A percentile compares a stretch with the other conserved stretches of the same genome.
phyloP scores from a whole-genome alignment of 306 rosid genomes.

The Vicia faba region DNA sequence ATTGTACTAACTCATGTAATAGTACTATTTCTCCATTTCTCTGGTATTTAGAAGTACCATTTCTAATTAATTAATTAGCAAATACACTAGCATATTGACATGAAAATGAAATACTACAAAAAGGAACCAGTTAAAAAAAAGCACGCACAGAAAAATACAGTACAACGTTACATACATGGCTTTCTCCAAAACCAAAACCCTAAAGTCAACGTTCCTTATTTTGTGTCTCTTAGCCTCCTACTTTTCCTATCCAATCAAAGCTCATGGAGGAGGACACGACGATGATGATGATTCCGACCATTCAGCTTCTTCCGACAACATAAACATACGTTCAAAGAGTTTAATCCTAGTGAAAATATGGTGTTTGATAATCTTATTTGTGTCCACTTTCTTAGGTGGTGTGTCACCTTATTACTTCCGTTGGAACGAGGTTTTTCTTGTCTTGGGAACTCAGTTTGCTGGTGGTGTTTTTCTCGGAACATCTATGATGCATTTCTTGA shows the following conservation, averaged over 20 bases:
- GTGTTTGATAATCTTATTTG: conserved; percentile 66
- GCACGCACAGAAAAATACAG: neutral
- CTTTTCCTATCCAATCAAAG: conserved; percentile 32
- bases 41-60: neutral
- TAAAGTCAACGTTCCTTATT: conserved; percentile 55
- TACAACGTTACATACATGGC: conserved; percentile 42
- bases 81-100: neutral
- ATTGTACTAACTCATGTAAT: neutral
- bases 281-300: neutral
- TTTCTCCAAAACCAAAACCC: conserved; percentile 39
- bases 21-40: neutral
- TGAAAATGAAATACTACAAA: neutral
- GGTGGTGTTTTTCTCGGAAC: conserved; percentile 82
- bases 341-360: conserved; percentile 64
- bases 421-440: conserved; percentile 76
- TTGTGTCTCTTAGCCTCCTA: conserved; percentile 37
- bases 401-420: conserved; percentile 65
- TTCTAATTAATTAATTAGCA: neutral
- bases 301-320: neutral
- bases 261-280: conserved; percentile 55
- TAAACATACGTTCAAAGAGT: conserved; percentile 43
- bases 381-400: conserved; percentile 63
- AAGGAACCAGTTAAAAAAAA: neutral
- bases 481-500: conserved; percentile 75
- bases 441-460: conserved; percentile 68